These are phyloP conservation scores for Quercus aquifolioides DNA, from an alignment of 306 rosid species.

Conservation along the genomic window DNA sequence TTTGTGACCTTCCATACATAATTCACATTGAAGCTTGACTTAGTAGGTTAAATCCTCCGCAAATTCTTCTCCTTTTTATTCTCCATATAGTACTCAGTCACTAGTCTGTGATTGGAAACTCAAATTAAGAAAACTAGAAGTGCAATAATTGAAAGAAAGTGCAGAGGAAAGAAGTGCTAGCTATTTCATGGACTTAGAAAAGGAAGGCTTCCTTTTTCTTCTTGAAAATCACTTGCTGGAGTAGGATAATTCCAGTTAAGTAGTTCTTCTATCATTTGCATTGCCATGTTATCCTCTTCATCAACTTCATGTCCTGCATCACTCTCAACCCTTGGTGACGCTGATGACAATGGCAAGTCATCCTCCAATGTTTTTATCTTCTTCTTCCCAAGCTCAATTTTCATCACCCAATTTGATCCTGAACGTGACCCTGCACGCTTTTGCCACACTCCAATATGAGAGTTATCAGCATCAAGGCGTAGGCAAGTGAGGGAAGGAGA, in stretches of 20 bases:
- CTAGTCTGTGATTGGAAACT: background rate
- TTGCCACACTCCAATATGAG: conserved; percentile 98
- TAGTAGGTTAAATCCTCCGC: background rate
- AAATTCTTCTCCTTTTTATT: background rate
- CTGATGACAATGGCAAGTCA: background rate
- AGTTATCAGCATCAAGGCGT: conserved; percentile 83
- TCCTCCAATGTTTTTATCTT: conserved; percentile 2
- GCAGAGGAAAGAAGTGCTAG: conserved; percentile 6
- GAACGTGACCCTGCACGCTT: conserved; percentile 78
- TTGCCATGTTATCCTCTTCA: conserved; percentile 78
- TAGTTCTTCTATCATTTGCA: conserved; percentile 95
- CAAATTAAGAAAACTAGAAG: background rate
- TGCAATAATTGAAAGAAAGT: conserved; percentile 20
- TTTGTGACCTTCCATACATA: background rate
- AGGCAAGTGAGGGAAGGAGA: conserved; percentile 95
- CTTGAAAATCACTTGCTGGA: conserved; percentile 28
- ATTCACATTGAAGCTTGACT: background rate
- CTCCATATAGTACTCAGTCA: background rate
- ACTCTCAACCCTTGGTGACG: background rate
- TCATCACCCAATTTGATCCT: conserved; percentile 87
- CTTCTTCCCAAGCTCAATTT: conserved; percentile 77
- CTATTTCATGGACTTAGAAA: conserved; percentile 22
- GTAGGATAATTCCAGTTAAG: conserved; percentile 73
- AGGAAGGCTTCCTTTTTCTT: conserved; percentile 19
- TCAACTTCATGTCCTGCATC: conserved; percentile 23